phyloP scores from a whole-genome alignment of 2,329 filamentous ascomycete species.

The Tolypocladium inflatum region DNA sequence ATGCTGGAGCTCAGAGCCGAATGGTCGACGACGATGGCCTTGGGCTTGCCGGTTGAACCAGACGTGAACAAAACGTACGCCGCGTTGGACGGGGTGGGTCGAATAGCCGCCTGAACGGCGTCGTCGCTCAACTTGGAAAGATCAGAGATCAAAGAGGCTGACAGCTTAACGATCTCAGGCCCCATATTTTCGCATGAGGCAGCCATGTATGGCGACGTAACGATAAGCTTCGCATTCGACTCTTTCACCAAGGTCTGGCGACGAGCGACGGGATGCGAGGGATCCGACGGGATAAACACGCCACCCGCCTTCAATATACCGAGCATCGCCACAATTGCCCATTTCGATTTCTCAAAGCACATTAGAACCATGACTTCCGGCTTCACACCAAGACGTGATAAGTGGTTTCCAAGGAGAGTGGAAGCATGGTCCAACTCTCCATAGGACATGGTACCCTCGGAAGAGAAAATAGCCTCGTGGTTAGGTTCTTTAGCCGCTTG shows the following conservation, averaged over 20 bases:
- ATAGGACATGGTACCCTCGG: conserved; percentile 33
- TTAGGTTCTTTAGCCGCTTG: conserved; percentile 20
- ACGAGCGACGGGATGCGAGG: neutral
- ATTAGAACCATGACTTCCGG: neutral
- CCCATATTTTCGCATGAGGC: neutral
- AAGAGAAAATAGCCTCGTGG: conserved; percentile 27
- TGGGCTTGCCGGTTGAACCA: neutral
- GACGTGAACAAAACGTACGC: neutral
- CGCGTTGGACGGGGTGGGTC: neutral
- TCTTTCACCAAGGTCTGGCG: neutral
- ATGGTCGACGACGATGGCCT: conserved; percentile 3
- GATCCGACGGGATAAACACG: neutral
- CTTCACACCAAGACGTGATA: conserved; percentile 9
- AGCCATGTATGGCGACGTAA: neutral
- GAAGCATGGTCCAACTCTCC: conserved; percentile 14
- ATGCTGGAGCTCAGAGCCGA: neutral
- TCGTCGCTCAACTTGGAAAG: no score
- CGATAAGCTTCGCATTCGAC: neutral
- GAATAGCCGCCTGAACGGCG: no score
- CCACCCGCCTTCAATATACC: conserved; percentile 8
- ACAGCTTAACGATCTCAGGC: no score
- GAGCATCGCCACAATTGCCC: conserved; percentile 6
- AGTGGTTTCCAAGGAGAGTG: conserved; percentile 1
- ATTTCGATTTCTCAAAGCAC: neutral
- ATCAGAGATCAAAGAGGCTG: no score